Percentiles rank a stretch among this genome's conserved stretches.
Conservation (phyloP, 768 basidiomycete species). For the Naganishia randhawae region DNA sequence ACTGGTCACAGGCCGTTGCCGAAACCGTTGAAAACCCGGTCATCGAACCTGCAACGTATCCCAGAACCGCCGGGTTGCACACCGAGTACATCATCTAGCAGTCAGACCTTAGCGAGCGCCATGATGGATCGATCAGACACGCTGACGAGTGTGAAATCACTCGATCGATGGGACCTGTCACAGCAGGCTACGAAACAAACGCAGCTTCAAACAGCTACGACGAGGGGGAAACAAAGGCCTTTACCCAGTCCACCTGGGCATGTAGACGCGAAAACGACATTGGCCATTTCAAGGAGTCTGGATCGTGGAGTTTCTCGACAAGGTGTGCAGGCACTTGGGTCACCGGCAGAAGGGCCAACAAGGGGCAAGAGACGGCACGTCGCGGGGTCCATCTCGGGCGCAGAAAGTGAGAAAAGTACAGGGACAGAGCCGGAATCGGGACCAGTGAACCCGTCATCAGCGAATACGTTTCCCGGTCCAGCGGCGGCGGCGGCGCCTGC, state of each 20-base stretch:
- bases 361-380: neutral
- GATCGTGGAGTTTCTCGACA: slow-evolving; percentile 35
- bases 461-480: neutral
- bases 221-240: neutral
- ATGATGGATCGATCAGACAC: slow-evolving; percentile 44
- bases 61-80: neutral
- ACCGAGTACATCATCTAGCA: neutral
- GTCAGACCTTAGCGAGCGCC: neutral
- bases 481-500: neutral
- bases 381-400: neutral
- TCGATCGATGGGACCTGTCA: slow-evolving; percentile 37
- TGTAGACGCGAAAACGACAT: slow-evolving; percentile 31
- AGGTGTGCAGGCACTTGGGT: neutral
- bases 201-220: neutral
- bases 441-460: neutral
- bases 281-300: slow-evolving; percentile 43
- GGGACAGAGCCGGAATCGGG: neutral
- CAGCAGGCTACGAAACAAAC: slow-evolving; percentile 3
- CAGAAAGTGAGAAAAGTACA: neutral
- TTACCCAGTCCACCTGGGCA: neutral
- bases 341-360: neutral
- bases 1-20: neutral
- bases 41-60: neutral
- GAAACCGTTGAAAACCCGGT: neutral
- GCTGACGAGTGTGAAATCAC: slow-evolving; percentile 41